These are phyloP conservation scores for Cladophialophora exuberans DNA, from an alignment of 2,329 filamentous ascomycete genomes.

Conservation along the genomic window DNA sequence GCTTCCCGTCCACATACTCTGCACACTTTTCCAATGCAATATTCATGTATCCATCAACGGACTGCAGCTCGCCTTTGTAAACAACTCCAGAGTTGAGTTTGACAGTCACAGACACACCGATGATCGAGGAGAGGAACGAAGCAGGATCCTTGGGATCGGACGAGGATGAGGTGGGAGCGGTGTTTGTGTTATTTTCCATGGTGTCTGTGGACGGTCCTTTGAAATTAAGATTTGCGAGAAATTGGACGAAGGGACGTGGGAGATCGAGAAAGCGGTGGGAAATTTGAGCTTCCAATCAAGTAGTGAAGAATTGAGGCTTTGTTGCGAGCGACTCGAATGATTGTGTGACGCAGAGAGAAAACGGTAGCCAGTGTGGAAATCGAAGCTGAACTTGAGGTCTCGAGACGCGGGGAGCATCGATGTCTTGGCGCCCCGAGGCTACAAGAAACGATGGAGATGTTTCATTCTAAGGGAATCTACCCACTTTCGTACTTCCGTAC, in stretches of 20 bases:
- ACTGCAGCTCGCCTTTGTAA: conserved; percentile 96
- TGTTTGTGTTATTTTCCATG: conserved; percentile 24
- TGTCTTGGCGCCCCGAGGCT: no score
- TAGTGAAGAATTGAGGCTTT: no score
- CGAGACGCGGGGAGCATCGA: no score
- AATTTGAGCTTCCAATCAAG: no score
- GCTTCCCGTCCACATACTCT: conserved; percentile 84
- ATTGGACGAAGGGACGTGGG: not conserved
- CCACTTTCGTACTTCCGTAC: no score
- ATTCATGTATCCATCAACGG: conserved; percentile 99
- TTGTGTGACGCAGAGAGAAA: no score
- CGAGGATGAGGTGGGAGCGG: not conserved
- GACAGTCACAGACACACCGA: conserved; percentile 89
- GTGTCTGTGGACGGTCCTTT: not conserved
- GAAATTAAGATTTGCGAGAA: not conserved
- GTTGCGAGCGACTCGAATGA: no score
- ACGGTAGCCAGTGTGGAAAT: no score
- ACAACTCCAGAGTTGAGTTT: conserved; percentile 98
- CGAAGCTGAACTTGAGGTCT: no score
- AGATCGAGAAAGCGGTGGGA: not conserved
- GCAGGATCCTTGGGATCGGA: conserved; percentile 74
- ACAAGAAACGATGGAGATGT: no score
- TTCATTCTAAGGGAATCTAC: no score
- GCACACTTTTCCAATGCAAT: conserved; percentile 95
- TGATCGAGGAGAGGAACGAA: conserved; percentile 90